These are phyloP conservation scores for Brettanomyces sp. DNA, from an alignment of 805 yeast species.

Conservation along the genomic window DNA sequence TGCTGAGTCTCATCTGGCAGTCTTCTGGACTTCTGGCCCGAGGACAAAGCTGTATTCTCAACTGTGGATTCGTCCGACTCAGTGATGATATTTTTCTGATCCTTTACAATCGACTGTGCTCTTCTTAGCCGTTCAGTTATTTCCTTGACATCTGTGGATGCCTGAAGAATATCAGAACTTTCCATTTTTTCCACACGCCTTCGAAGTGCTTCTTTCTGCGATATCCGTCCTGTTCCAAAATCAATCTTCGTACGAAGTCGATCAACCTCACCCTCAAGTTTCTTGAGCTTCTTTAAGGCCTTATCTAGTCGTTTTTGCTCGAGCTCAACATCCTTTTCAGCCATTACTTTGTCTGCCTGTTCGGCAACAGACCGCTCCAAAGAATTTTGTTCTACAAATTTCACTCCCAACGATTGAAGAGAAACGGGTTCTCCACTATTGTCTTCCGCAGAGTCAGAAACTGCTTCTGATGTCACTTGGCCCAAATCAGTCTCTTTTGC, in stretches of 20 bases:
- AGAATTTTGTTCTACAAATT: conserved; percentile 67
- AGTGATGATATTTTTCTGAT: not conserved
- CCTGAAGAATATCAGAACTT: conserved; percentile 40
- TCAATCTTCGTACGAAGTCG: conserved; percentile 38
- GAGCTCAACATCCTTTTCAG: conserved; percentile 55
- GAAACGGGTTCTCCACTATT: conserved; percentile 5
- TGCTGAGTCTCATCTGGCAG: conserved; percentile 67
- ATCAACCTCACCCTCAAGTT: conserved; percentile 33
- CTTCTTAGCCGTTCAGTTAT: conserved; percentile 31
- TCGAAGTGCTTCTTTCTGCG: conserved; percentile 46
- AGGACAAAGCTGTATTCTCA: conserved; percentile 11
- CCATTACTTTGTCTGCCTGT: conserved; percentile 55
- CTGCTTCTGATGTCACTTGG: not conserved
- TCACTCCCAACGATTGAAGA: conserved; percentile 37
- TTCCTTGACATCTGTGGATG: conserved; percentile 56
- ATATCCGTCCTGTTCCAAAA: conserved; percentile 51
- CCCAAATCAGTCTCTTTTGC: not conserved
- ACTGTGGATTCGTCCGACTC: not conserved
- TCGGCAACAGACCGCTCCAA: conserved; percentile 67
- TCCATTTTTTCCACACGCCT: conserved; percentile 46
- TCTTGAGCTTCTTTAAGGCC: conserved; percentile 39
- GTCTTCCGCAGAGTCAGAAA: not conserved
- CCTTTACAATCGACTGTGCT: conserved; percentile 1
- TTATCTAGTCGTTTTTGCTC: conserved; percentile 73
- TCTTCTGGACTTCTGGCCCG: not conserved